These are phyloP conservation scores for Arachis monticola DNA, from an alignment of 331 rosid species.

Conservation along the genomic window DNA sequence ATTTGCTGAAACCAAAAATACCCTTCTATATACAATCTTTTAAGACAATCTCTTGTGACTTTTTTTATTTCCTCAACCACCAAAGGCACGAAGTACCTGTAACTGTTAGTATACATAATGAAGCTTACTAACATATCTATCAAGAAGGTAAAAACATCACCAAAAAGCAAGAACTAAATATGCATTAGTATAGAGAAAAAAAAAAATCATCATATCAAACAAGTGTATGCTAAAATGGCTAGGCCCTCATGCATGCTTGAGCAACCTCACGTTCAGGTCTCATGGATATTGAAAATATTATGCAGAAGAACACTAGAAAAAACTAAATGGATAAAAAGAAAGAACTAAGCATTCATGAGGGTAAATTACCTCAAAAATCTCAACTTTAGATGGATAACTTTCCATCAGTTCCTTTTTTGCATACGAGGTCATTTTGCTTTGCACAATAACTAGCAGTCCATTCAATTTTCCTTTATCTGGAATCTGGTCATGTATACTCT, in stretches of 20 bases:
- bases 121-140: no score
- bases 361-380: conserved; percentile 47
- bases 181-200: no score
- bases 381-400: conserved; percentile 43
- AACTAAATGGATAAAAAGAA: neutral
- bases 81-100: no score
- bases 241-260: conserved; percentile 1
- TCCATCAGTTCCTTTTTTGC: conserved; percentile 42
- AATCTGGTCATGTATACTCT: conserved; percentile 24
- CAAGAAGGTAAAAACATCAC: no score
- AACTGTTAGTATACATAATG: no score
- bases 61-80: no score
- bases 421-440: conserved; percentile 47
- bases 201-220: no score
- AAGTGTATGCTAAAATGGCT: neutral
- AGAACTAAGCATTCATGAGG: neutral
- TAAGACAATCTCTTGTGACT: no score
- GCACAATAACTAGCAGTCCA: conserved; percentile 46
- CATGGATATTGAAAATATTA: neutral
- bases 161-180: no score
- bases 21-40: no score
- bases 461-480: conserved; percentile 34
- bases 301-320: conserved; percentile 12
- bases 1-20: no score
- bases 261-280: neutral